A percentile compares a stretch with the other conserved stretches of the same genome.
Evolutionary conservation across 2,329 filamentous ascomycete species (phyloP).

Genomic region (Knufia fluminis): DNA sequence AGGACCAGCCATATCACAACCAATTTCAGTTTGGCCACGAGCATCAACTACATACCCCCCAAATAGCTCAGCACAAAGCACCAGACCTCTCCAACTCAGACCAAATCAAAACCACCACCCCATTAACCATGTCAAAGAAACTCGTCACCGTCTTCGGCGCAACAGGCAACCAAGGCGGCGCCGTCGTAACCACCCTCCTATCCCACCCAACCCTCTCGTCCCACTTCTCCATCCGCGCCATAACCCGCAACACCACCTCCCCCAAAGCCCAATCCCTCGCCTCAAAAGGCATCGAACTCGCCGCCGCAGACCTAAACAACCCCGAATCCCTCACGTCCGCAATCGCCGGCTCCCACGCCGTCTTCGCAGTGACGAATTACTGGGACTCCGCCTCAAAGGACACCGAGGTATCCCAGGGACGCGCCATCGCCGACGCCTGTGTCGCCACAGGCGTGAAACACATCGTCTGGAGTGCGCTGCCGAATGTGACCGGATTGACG

Average conservation of each 20-base stretch:
- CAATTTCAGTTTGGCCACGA: no score
- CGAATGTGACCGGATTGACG: slow-evolving; percentile 26
- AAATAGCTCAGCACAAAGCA: no score
- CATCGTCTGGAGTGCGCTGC: slow-evolving; percentile 35
- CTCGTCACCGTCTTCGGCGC: slow-evolving; percentile 42
- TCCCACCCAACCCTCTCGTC: slow-evolving; percentile 37
- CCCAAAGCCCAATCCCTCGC: slow-evolving; percentile 25
- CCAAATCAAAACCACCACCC: not conserved
- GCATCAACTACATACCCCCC: no score
- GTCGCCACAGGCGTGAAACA: slow-evolving; percentile 30
- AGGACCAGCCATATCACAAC: no score
- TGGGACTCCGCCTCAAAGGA: slow-evolving; percentile 34
- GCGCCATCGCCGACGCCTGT: slow-evolving; percentile 31
- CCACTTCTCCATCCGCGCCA: slow-evolving; percentile 41
- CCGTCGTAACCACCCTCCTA: slow-evolving; percentile 39
- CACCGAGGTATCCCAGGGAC: slow-evolving; percentile 29
- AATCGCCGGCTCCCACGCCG: slow-evolving; percentile 37
- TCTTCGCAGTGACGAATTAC: slow-evolving; percentile 42
- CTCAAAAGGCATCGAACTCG: slow-evolving; percentile 27
- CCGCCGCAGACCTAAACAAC: slow-evolving; percentile 32
- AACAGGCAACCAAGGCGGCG: slow-evolving; percentile 45
- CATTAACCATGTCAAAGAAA: slow-evolving; percentile 18
- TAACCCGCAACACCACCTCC: slow-evolving; percentile 39
- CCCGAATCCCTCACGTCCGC: slow-evolving; percentile 33
- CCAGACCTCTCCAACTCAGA: no score